Conservation (phyloP, 2,329 filamentous ascomycete species). For the Claviceps sp. region DNA sequence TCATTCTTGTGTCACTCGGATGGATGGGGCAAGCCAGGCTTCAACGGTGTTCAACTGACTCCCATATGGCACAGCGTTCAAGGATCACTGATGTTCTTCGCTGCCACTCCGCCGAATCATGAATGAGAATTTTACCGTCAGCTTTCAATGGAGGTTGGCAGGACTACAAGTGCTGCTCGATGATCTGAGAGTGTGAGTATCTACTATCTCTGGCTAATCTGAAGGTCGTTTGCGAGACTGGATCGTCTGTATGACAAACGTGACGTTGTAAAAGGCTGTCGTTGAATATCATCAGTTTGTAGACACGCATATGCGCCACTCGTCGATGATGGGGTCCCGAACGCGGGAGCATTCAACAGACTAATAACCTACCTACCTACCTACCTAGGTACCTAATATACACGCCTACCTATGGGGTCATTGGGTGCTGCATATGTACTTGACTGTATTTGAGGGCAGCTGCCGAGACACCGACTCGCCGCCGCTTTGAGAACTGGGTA, state of each 20-base stretch:
- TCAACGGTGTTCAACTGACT: not conserved
- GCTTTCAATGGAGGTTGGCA: not conserved
- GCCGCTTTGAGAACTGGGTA: constrained; percentile 1
- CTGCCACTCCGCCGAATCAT: not conserved
- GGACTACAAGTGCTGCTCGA: not conserved
- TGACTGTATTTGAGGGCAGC: too few species aligned
- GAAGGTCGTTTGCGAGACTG: not conserved
- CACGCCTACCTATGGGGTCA: too few species aligned
- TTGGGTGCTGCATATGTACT: too few species aligned
- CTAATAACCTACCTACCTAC: too few species aligned
- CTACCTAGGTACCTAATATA: too few species aligned
- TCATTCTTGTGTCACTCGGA: not conserved
- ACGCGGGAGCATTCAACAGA: not conserved
- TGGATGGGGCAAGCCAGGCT: not conserved
- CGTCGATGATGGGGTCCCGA: not conserved
- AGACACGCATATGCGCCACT: not conserved
- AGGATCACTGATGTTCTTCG: not conserved
- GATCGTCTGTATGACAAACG: not conserved
- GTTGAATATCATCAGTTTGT: not conserved
- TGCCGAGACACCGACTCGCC: constrained; percentile 8
- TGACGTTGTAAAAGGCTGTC: not conserved
- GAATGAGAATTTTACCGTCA: not conserved
- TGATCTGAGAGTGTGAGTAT: not conserved
- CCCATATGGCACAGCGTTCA: not conserved
- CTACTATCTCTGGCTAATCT: not conserved